Evolutionary conservation across 352 stramenopile genomes (phyloP), one percentile per base, ranked within the genome.

Genomic region (Globisporangium lucens): DNA sequence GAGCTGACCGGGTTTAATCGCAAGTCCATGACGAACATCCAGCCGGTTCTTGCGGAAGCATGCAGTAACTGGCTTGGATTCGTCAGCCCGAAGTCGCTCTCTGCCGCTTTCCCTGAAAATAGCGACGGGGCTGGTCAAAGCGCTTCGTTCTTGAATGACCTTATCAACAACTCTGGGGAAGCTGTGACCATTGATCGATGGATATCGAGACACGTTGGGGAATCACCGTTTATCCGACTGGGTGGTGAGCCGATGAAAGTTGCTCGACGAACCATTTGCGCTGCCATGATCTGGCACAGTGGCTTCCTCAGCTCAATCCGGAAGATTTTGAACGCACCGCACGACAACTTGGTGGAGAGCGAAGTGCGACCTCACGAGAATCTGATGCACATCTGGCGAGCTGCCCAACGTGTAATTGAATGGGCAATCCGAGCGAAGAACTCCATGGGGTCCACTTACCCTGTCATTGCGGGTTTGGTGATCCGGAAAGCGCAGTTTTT

Each of bases 361-460:
- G 89, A 95, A 61, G 63, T 89, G 61, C 83, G 89, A 36, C 89
- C 89, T 10, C 82, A 94, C 56, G 85, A 95, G n/a, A 96, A 92
- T 47, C 76, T 97, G 57, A 95, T 94, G 82, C 84, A 95, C 63
- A 93, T 96, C n/a, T 97, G 89, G 89, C 80, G 89, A 51, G 86
- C 89, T 36, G 79, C 89, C 10, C 89, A 97, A 55, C 77, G 89
- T 33, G 88, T 97, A 17, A 91, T 95, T 38, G 89, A 96, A 65
- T 97, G 89, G 89, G 89, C 81, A 27, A 94, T 97, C 57, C 83
- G 89, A 38, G 85, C 86, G 13, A 97, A 97, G 63, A 94, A 97
- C 58, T 91, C 87, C 22, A 94, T 92, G 78, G 87, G 85, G 5
- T 94, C 83, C 17, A 93, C 87, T 1, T 97, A 97, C 59, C 75